phyloP scores from a whole-genome alignment of 2,329 filamentous ascomycete species.

The Elsinoe perseae region DNA sequence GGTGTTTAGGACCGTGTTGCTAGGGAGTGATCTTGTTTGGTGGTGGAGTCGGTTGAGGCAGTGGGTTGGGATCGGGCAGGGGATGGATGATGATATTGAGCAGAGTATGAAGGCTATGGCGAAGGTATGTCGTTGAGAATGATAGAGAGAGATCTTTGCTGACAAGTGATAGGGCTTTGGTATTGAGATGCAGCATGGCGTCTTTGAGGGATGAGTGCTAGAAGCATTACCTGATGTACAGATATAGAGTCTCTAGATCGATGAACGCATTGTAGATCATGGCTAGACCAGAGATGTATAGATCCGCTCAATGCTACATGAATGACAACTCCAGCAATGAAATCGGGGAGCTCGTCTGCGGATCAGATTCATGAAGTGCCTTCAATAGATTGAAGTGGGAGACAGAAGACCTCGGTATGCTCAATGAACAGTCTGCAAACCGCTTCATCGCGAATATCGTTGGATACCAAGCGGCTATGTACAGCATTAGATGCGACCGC shows the following conservation, averaged over 20 bases:
- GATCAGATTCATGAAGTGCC: no score
- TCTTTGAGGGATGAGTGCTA: conserved; percentile 66
- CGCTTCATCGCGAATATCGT: not conserved
- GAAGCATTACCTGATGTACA: not conserved
- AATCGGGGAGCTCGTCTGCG: not conserved
- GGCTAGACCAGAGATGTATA: not conserved
- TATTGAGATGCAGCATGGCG: conserved; percentile 76
- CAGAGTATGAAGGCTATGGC: conserved; percentile 78
- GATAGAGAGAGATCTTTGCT: conserved; percentile 9
- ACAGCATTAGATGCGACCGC: no score
- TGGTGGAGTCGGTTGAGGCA: conserved; percentile 73
- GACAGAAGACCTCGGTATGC: no score
- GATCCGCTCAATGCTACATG: not conserved
- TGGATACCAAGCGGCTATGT: no score
- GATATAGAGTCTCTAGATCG: not conserved
- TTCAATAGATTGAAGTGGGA: no score
- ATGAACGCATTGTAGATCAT: not conserved
- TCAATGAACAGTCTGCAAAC: no score
- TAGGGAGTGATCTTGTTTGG: conserved; percentile 72
- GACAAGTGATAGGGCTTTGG: conserved; percentile 57
- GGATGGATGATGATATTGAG: conserved; percentile 94
- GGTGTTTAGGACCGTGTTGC: conserved; percentile 70
- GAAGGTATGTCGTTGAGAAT: conserved; percentile 36
- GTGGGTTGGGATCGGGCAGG: conserved; percentile 64
- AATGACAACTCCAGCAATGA: not conserved